A percentile compares a stretch with the other conserved stretches of the same genome.
phyloP scores from a whole-genome alignment of 495 filamentous ascomycete genomes.

The Pyronema domesticum region DNA sequence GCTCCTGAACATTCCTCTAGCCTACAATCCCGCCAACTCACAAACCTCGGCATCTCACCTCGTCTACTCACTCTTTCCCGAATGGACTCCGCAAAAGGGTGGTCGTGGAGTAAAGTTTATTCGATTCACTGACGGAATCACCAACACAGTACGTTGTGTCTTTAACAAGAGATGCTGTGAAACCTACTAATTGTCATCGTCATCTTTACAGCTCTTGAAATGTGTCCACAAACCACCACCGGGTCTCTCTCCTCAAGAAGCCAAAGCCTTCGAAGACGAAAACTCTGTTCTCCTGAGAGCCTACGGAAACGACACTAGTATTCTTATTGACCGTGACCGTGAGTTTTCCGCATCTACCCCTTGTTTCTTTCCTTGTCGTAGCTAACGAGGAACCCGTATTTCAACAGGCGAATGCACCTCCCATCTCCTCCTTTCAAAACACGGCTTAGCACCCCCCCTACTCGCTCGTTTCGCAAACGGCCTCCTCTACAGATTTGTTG shows the following conservation, averaged over 20 bases:
- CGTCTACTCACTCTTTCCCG: slow-evolving; percentile 59
- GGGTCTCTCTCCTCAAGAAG: slow-evolving; percentile 28
- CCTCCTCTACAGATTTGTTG: slow-evolving; percentile 81
- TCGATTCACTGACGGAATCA: slow-evolving; percentile 92
- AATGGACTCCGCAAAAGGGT: slow-evolving; percentile 59
- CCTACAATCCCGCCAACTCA: slow-evolving; percentile 58
- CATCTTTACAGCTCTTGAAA: slow-evolving; percentile 47
- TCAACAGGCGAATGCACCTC: slow-evolving; percentile 46
- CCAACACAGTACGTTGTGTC: slow-evolving; percentile 57
- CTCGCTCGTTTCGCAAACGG: slow-evolving; percentile 92
- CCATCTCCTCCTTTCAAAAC: slow-evolving; percentile 51
- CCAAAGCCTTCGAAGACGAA: slow-evolving; percentile 37
- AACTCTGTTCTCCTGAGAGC: slow-evolving; percentile 83
- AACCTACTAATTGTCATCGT: background rate
- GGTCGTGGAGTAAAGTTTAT: slow-evolving; percentile 56
- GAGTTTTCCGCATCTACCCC: slow-evolving; percentile 28
- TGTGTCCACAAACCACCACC: slow-evolving; percentile 64
- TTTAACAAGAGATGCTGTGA: background rate
- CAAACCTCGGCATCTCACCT: slow-evolving; percentile 59
- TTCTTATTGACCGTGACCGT: slow-evolving; percentile 93
- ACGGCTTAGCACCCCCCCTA: slow-evolving; percentile 66
- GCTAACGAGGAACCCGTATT: background rate
- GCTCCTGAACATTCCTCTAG: slow-evolving; percentile 41
- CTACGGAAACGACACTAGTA: slow-evolving; percentile 83
- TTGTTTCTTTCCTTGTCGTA: slow-evolving; percentile 11